phyloP scores from a whole-genome alignment of 176 grass and related monocot species.

The Ampelocalamus luodianensis region DNA sequence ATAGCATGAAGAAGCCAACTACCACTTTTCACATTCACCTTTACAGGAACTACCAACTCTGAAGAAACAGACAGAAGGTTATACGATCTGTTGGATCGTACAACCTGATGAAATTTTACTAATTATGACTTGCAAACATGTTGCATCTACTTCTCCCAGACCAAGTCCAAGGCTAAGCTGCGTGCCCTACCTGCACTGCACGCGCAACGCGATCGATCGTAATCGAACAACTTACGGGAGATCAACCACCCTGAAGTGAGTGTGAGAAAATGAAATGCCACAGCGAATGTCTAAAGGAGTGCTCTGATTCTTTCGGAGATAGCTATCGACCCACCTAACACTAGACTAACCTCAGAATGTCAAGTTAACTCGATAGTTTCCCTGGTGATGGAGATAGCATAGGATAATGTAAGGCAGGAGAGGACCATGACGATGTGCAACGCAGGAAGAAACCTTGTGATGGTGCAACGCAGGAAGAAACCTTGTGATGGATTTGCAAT shows the following conservation, averaged over 20 bases:
- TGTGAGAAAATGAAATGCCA: constrained; percentile 32
- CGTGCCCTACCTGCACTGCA: not conserved
- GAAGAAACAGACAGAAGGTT: constrained; percentile 4
- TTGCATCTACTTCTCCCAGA: not conserved
- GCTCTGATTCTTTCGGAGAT: constrained; percentile 5
- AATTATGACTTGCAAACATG: not conserved
- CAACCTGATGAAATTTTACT: constrained; percentile 5
- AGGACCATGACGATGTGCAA: not conserved
- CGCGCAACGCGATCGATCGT: constrained; percentile 30
- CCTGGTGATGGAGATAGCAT: not conserved
- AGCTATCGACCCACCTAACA: constrained; percentile 44
- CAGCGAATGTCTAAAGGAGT: constrained; percentile 13
- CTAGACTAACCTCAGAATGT: constrained; percentile 45
- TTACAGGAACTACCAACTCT: constrained; percentile 25
- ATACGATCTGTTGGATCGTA: not conserved
- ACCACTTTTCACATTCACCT: constrained; percentile 3
- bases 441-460: not conserved
- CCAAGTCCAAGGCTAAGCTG: constrained; percentile 28
- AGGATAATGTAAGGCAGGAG: not conserved
- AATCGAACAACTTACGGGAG: constrained; percentile 18
- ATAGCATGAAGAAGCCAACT: not conserved
- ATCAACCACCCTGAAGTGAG: constrained; percentile 45
- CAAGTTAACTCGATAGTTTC: not conserved
- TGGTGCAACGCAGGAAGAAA: constrained; percentile 11
- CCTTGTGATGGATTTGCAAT: not conserved